Base-by-base conservation (phyloP, 176 grass and related monocot species). In the Tillandsia leiboldiana region DNA sequence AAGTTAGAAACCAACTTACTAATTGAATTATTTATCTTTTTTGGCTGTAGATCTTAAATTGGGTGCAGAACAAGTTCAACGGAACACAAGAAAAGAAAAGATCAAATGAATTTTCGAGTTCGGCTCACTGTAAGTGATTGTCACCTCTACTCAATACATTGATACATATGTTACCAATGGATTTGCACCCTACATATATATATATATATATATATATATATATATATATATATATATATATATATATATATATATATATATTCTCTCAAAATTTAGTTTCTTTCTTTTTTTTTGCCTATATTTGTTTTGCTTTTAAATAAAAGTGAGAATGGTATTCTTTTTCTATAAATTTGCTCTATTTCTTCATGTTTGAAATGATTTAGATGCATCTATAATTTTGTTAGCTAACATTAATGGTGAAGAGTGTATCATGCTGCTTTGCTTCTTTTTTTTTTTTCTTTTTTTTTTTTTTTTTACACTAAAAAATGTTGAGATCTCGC, bases 1-100 rank as follows among this genome's bases (percentile, higher is more conserved):
- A 10, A 14, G 23, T 52, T 59, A 18, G 15, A 48, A 9, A 10
- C 56, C 15, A 61, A 59, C 56, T 11, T 52, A 42, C 6, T 42
- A 42, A 42, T 42, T 42, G 33, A 3, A 42, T 6, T 42, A 20
- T 3, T 42, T 7, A 42, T 7, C 4, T 68, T 71, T 66, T 62
- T 15, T 68, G 48, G n/a, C 0, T 87, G 26, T 70, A 96, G 92
- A 91, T 96, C 85, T 65, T 96, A 26, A 84, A 65, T 67, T 96
- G 92, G 92, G 71, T 91, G 48, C 88, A 88, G 53, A 84, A 76
- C 69, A 91, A 81, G 63, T 67, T 91, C 69, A 76, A 75, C 49
- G 80, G 64, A 22, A 70, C 56, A 24, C 71, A 71, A 7, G 80
- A 96, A n/a, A 88, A 66, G 62, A 82, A 66, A 78, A 79, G 75